Conservation (phyloP, 768 basidiomycete species). For the Tricholomella constricta region DNA sequence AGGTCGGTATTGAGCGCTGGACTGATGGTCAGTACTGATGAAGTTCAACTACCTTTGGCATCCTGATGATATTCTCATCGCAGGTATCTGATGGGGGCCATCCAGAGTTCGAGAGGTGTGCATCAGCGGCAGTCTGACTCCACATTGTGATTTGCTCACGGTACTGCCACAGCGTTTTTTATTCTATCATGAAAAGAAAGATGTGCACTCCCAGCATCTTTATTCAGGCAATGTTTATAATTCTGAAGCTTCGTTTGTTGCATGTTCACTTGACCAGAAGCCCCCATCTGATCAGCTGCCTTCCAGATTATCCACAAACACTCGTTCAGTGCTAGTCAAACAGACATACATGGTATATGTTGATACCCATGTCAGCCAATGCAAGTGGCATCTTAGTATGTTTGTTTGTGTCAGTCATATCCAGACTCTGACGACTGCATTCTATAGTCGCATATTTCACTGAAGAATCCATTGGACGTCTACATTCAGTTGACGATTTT, state of each 20-base stretch:
- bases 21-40: conserved; percentile 58
- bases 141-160: conserved; percentile 9
- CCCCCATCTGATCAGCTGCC: not conserved
- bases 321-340: conserved; percentile 58
- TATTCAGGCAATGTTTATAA: conserved; percentile 50
- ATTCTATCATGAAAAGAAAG: conserved; percentile 78
- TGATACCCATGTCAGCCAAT: conserved; percentile 62
- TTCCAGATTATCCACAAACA: conserved; percentile 28
- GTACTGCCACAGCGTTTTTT: conserved; percentile 60
- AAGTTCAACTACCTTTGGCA: not conserved
- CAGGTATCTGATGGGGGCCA: conserved; percentile 76
- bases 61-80: conserved; percentile 2
- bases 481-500: conserved; percentile 66
- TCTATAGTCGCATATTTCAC: conserved; percentile 78
- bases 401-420: conserved; percentile 8
- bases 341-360: conserved; percentile 83
- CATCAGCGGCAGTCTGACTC: not conserved
- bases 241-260: conserved; percentile 27
- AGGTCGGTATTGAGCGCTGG: conserved; percentile 85
- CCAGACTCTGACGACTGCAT: conserved; percentile 13
- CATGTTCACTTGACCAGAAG: not conserved
- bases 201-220: conserved; percentile 43
- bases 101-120: conserved; percentile 76
- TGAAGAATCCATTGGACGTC: conserved; percentile 61
- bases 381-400: conserved; percentile 84